Evolutionary conservation across 2,329 filamentous ascomycete species (phyloP).

Genomic region (Colletotrichum sp.): DNA sequence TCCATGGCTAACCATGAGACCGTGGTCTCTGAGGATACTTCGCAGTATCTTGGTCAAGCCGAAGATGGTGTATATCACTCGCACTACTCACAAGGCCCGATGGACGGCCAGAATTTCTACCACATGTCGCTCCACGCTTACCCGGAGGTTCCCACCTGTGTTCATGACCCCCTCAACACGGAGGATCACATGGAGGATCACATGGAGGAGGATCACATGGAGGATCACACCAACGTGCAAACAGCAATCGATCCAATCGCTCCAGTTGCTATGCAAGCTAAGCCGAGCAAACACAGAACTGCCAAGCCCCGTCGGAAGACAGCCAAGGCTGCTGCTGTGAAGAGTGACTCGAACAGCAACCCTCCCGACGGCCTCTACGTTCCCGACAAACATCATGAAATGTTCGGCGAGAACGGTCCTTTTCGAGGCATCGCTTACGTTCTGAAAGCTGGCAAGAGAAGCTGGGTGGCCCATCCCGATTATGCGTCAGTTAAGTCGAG

Average conservation of each 20-base stretch:
- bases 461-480: background rate
- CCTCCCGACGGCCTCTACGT: background rate
- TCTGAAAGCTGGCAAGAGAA: background rate
- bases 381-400: fast-evolving
- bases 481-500: background rate
- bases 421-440: background rate
- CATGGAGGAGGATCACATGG: too few species aligned
- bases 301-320: background rate
- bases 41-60: too few species aligned
- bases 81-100: background rate
- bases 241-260: background rate
- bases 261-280: too few species aligned
- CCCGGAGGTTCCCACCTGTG: background rate
- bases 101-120: background rate
- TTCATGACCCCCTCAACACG: background rate
- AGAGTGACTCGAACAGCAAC: background rate
- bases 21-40: too few species aligned
- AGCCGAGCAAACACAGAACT: too few species aligned
- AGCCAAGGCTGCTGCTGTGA: fast-evolving
- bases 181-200: too few species aligned
- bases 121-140: background rate
- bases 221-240: background rate
- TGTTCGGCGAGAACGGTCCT: background rate
- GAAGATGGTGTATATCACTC: too few species aligned
- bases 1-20: fast-evolving